A percentile compares a stretch with the other conserved stretches of the same genome.
These are phyloP conservation scores for Pisolithus microcarpus DNA, from an alignment of 768 basidiomycete species.

Conservation along the genomic window DNA sequence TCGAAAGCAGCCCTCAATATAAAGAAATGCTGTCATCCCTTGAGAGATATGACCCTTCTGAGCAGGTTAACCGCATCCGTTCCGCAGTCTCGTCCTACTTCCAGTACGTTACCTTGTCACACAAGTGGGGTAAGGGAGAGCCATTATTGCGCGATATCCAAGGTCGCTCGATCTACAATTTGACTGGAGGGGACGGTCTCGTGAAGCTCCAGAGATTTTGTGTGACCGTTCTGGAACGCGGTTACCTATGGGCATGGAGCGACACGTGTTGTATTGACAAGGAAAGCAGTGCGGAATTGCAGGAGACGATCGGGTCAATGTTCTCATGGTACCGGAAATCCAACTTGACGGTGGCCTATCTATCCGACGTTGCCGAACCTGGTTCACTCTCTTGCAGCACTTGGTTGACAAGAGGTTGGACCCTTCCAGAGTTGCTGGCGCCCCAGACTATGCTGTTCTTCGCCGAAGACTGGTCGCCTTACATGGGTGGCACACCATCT, in stretches of 20 bases:
- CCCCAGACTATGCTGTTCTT: not conserved
- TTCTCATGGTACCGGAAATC: too few species aligned
- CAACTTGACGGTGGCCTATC: too few species aligned
- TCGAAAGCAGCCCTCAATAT: not conserved
- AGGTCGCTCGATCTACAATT: not conserved
- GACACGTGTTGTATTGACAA: too few species aligned
- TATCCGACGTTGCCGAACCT: not conserved
- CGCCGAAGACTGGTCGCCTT: not conserved
- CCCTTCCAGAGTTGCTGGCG: too few species aligned
- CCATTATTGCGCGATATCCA: not conserved
- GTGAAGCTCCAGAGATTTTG: not conserved
- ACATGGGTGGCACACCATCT: not conserved
- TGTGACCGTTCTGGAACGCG: too few species aligned
- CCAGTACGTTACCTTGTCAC: not conserved
- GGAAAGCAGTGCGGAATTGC: too few species aligned
- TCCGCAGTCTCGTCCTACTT: not conserved
- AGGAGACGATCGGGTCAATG: too few species aligned
- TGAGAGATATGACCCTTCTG: too few species aligned
- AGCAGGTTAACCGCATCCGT: too few species aligned
- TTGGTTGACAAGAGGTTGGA: not conserved
- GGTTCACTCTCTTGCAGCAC: not conserved
- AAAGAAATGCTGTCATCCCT: not conserved
- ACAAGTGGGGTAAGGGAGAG: not conserved
- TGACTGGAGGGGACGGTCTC: not conserved
- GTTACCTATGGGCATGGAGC: not conserved